Conservation (phyloP, 1,284 basidiomycete species). For the Fistulinella cinereoalba region DNA sequence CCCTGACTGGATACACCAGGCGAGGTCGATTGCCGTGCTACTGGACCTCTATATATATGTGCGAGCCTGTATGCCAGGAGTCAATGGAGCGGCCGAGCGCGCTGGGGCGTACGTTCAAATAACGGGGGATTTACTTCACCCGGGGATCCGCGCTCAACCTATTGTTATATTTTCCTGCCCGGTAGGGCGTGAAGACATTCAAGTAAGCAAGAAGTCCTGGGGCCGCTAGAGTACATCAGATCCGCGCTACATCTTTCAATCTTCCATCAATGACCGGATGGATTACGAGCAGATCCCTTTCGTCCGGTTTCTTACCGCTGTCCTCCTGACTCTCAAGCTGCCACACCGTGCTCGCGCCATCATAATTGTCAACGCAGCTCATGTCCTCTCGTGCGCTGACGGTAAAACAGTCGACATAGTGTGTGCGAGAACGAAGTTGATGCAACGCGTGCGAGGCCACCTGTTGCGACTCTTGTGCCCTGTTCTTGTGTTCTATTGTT, state of each 20-base stretch:
- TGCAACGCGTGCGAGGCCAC: conserved; percentile 45
- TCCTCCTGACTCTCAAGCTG: conserved; percentile 26
- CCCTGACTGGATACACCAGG: too few species aligned
- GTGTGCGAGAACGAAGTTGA: conserved; percentile 46
- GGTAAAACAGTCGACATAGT: conserved; percentile 60
- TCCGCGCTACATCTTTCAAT: conserved; percentile 57
- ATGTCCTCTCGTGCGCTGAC: conserved; percentile 72
- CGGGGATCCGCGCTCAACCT: too few species aligned
- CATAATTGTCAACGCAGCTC: conserved; percentile 70
- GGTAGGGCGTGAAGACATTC: too few species aligned
- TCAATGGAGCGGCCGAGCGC: too few species aligned
- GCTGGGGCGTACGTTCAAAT: too few species aligned
- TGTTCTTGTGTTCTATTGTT: conserved; percentile 35
- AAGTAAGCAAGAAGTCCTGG: too few species aligned
- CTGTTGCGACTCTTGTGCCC: conserved; percentile 43
- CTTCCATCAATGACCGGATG: conserved; percentile 72
- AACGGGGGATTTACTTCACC: too few species aligned
- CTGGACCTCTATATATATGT: too few species aligned
- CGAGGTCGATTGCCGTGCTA: too few species aligned
- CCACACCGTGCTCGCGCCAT: conserved; percentile 53
- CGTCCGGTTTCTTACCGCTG: conserved; percentile 30
- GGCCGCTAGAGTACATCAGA: too few species aligned
- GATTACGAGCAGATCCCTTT: conserved; percentile 61
- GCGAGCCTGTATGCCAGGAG: too few species aligned
- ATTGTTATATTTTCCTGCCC: too few species aligned